Evolutionary conservation across 306 rosid genomes (phyloP), one percentile per base, ranked within the genome.

Genomic region (Medicago arabica): DNA sequence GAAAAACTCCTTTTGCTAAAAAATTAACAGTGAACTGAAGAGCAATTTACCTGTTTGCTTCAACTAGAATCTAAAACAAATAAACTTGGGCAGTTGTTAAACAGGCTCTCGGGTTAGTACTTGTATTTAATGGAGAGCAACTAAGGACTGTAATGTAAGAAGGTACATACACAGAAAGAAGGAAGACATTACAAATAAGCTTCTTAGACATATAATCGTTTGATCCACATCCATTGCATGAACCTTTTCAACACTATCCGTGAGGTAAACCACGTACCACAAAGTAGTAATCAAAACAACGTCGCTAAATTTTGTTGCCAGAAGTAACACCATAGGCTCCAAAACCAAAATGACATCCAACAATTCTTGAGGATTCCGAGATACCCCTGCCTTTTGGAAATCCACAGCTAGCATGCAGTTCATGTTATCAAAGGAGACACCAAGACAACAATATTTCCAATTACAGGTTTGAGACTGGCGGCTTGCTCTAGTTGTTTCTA

Each of bases 401-500:
- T 57, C 75, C 80, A 82, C 76, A 79, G 76, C 86, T 78, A 79
- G 70, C 85, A 83, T 36, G 87, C 74, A 67, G 81, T 75, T 75
- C 81, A 86, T 46, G 86, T 86, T 82, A 89, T 80, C 72, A 75
- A 53, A 63, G 87, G 87, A 57, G 87, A 82, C 65, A 91, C 98
- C 82, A 94, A 67, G 68, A 94, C 98, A 58, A 96, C 97, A 17
- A 89, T 90, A 21, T 83, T 95, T 74, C 94, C 97, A 2, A 83
- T 84, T 40, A 92, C 82, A 5, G 97, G 97, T 86, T 85, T 88
- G 63, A 83, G 92, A 67, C 88, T 89, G 10, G 97, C 97, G 11
- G 73, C 93, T 11, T 54, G 83, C 91, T 95, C 98, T 54, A 95
- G 81, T 43, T 14, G 89, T 69, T 95, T 86, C 98, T 97, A 95